Evolutionary conservation across 495 filamentous ascomycete genomes (phyloP).

Genomic region (Jackrogersella multiformis): DNA sequence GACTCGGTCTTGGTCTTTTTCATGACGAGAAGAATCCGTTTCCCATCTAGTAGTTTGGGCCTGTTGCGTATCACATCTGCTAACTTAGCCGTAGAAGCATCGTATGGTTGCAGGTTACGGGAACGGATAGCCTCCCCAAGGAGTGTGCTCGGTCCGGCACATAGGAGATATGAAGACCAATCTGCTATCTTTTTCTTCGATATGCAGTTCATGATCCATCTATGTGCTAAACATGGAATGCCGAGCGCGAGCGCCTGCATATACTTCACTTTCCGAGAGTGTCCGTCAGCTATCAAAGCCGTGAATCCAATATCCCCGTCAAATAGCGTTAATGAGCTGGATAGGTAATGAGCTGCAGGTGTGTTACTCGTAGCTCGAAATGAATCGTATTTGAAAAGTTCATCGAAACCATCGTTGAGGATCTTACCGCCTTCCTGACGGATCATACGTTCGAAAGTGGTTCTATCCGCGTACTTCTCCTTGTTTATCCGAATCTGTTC

Average conservation of each 20-base stretch:
- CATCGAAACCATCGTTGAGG: conserved; percentile 80
- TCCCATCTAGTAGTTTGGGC: conserved; percentile 68
- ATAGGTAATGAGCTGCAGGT: conserved; percentile 23
- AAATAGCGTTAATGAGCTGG: conserved; percentile 39
- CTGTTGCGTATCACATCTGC: conserved; percentile 64
- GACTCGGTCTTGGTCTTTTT: conserved; percentile 70
- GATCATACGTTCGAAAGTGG: conserved; percentile 56
- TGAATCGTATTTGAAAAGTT: conserved; percentile 72
- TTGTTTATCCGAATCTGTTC: conserved; percentile 61
- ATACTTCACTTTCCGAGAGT: conserved; percentile 91
- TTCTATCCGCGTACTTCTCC: conserved; percentile 62
- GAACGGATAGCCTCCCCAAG: conserved; percentile 83
- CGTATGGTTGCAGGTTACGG: conserved; percentile 67
- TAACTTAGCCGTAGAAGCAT: conserved; percentile 66
- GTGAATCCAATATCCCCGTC: conserved; percentile 69
- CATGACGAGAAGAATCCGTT: conserved; percentile 78
- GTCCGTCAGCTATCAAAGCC: conserved; percentile 83
- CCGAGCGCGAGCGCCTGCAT: conserved; percentile 94
- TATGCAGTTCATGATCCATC: conserved; percentile 83
- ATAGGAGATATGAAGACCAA: conserved; percentile 84
- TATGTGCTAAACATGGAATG: conserved; percentile 79
- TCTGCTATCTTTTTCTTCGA: conserved; percentile 66
- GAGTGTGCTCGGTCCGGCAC: conserved; percentile 81
- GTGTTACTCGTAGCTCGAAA: conserved; percentile 34
- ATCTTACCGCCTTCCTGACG: conserved; percentile 73